These are phyloP conservation scores for Candida buenavistaensis DNA, from an alignment of 1,139 yeast genomes.

Conservation along the genomic window DNA sequence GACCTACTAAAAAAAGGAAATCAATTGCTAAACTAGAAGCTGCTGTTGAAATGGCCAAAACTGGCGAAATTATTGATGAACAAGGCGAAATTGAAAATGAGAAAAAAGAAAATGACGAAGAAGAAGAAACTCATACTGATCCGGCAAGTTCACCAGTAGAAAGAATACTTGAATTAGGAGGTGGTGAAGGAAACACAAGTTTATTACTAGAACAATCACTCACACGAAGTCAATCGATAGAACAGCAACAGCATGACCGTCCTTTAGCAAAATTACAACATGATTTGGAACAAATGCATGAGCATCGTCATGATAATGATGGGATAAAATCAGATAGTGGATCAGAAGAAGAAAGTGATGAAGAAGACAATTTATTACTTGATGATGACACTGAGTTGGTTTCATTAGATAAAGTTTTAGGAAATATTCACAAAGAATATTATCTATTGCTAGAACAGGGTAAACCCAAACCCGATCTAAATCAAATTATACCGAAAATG, in stretches of 20 bases:
- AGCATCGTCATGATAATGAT: constrained; percentile 24
- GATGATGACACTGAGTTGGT: constrained; percentile 82
- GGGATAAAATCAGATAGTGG: constrained; percentile 13
- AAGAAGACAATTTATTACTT: constrained; percentile 53
- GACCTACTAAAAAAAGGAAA: constrained; percentile 64
- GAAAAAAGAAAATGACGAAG: constrained; percentile 12
- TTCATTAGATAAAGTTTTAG: constrained; percentile 62
- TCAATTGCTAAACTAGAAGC: constrained; percentile 54
- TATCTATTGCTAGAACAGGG: constrained; percentile 48
- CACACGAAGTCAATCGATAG: constrained; percentile 57
- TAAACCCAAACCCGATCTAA: constrained; percentile 52
- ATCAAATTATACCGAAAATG: constrained; percentile 68
- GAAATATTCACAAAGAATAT: constrained; percentile 64
- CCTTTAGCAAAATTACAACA: constrained; percentile 85
- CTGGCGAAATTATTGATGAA: constrained; percentile 18
- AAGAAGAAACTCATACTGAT: constrained; percentile 6
- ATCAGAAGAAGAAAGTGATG: constrained; percentile 22
- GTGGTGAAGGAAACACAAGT: constrained; percentile 47
- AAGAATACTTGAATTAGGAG: constrained; percentile 47
- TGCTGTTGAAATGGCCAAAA: constrained; percentile 13
- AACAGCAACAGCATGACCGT: constrained; percentile 69
- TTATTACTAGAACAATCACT: constrained; percentile 53
- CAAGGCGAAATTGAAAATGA: constrained; percentile 15
- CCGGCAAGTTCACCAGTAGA: constrained; percentile 43
- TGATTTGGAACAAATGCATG: constrained; percentile 60